phyloP scores from a whole-genome alignment of 2,329 filamentous ascomycete genomes.

The Paecilomyces sp. region DNA sequence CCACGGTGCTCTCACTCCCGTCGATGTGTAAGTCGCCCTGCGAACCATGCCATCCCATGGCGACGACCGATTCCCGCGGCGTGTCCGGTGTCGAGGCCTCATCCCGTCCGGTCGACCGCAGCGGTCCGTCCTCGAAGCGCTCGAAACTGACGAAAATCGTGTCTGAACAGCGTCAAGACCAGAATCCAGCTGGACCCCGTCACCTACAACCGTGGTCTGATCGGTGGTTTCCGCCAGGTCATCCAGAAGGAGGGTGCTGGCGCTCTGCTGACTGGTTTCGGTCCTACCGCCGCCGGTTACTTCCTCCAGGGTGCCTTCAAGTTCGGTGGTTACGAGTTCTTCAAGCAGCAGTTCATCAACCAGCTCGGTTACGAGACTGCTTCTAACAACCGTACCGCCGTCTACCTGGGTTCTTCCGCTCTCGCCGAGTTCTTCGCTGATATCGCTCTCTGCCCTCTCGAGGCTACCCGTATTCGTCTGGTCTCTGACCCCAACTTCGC shows the following conservation, averaged over 20 bases:
- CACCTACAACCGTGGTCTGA: conserved; percentile 82
- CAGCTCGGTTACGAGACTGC: conserved; percentile 69
- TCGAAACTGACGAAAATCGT: conserved; percentile 10
- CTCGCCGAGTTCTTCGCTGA: conserved; percentile 58
- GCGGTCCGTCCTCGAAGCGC: conserved; percentile 6
- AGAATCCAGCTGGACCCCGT: conserved; percentile 86
- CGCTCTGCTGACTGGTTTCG: conserved; percentile 77
- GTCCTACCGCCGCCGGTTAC: conserved; percentile 81
- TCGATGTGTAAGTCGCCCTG: conserved; percentile 84
- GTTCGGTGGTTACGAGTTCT: conserved; percentile 92
- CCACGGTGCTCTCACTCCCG: conserved; percentile 91
- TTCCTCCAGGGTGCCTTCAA: conserved; percentile 93
- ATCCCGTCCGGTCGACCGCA: neutral
- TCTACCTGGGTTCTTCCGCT: conserved; percentile 66
- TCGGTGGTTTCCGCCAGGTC: conserved; percentile 82
- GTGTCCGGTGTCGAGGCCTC: neutral
- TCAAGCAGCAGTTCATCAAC: conserved; percentile 89
- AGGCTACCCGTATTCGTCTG: conserved; percentile 89
- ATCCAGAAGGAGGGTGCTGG: conserved; percentile 76
- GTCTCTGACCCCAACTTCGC: conserved; percentile 84
- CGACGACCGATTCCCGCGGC: neutral
- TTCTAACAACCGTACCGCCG: conserved; percentile 68
- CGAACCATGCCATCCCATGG: conserved; percentile 1
- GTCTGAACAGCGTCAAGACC: conserved; percentile 73
- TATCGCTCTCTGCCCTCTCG: conserved; percentile 74